Conservation (phyloP, 2,329 filamentous ascomycete species). For the Sporothrix mexicana region DNA sequence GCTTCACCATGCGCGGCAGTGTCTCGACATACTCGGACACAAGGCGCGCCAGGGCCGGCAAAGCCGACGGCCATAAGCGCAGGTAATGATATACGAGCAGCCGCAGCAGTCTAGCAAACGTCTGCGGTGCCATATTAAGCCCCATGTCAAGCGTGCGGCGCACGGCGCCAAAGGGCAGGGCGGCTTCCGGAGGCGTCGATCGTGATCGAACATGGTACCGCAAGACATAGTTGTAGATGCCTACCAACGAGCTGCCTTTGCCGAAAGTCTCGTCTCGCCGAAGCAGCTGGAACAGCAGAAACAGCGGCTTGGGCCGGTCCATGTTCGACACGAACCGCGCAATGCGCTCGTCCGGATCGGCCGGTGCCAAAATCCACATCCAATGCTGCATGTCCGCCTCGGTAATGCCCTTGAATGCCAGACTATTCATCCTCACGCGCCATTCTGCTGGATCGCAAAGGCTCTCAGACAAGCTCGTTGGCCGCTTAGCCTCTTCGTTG, state of each 20-base stretch:
- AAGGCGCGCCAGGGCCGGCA: conserved; percentile 42
- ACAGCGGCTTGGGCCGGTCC: conserved; percentile 48
- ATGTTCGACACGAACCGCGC: conserved; percentile 45
- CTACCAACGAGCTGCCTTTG: conserved; percentile 43
- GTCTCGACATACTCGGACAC: conserved; percentile 41
- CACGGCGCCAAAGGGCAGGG: conserved; percentile 34
- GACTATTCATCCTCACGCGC: conserved; percentile 42
- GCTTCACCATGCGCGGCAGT: conserved; percentile 32
- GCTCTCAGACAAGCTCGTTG: conserved; percentile 37
- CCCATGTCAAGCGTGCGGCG: conserved; percentile 37
- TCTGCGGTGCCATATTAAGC: conserved; percentile 40
- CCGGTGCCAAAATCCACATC: conserved; percentile 50
- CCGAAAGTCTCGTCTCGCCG: conserved; percentile 45
- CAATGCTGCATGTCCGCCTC: conserved; percentile 48
- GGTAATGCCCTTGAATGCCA: conserved; percentile 45
- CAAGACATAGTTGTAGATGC: conserved; percentile 45
- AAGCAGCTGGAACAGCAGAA: conserved; percentile 48
- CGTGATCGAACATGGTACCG: conserved; percentile 35
- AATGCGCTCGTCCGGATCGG: conserved; percentile 46
- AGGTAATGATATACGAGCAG: conserved; percentile 43
- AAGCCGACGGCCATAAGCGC: conserved; percentile 43
- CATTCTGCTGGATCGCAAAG: conserved; percentile 42
- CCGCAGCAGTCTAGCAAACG: conserved; percentile 40
- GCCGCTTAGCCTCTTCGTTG: conserved; percentile 37
- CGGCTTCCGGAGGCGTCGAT: background rate